phyloP scores from a whole-genome alignment of 1,284 basidiomycete genomes.

The Butyriboletus appendiculatus region DNA sequence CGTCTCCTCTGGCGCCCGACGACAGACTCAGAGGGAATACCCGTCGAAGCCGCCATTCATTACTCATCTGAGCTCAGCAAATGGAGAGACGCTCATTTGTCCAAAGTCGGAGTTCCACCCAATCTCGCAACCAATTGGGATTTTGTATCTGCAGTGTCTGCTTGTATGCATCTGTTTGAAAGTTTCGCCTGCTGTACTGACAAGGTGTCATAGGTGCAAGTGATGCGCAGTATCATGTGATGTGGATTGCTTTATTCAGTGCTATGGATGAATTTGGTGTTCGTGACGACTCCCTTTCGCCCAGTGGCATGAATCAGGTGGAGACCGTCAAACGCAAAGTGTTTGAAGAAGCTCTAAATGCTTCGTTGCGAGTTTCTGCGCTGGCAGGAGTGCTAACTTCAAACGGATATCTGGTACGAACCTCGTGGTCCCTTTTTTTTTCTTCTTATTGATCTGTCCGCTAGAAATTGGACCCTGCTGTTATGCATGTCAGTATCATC shows the following conservation, averaged over 20 bases:
- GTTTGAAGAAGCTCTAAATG: conserved; percentile 78
- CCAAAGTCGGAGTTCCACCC: conserved; percentile 80
- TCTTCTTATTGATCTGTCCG: conserved; percentile 11
- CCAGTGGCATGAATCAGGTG: conserved; percentile 47
- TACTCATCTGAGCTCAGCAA: conserved; percentile 63
- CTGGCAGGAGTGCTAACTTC: conserved; percentile 78
- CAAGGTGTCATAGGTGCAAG: conserved; percentile 65
- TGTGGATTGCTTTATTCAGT: conserved; percentile 82
- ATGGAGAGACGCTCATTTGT: conserved; percentile 79
- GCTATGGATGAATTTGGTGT: conserved; percentile 85
- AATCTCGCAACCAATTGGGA: conserved; percentile 87
- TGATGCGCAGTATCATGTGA: conserved; percentile 88
- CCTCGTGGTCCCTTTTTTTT: conserved; percentile 6
- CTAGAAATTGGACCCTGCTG: conserved; percentile 76
- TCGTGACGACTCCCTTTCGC: conserved; percentile 51
- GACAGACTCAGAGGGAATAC: conserved; percentile 75
- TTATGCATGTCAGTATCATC: conserved; percentile 84
- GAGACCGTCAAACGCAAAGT: conserved; percentile 70
- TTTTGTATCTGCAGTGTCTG: conserved; percentile 79
- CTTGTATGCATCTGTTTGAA: conserved; percentile 49
- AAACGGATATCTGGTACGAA: conserved; percentile 77
- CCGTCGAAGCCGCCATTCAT: conserved; percentile 57
- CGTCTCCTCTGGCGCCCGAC: conserved; percentile 76
- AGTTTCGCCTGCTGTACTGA: conserved; percentile 5
- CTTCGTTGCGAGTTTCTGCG: conserved; percentile 84